phyloP scores from a whole-genome alignment of 257 asterid genomes.

The Buddleja alternifolia region DNA sequence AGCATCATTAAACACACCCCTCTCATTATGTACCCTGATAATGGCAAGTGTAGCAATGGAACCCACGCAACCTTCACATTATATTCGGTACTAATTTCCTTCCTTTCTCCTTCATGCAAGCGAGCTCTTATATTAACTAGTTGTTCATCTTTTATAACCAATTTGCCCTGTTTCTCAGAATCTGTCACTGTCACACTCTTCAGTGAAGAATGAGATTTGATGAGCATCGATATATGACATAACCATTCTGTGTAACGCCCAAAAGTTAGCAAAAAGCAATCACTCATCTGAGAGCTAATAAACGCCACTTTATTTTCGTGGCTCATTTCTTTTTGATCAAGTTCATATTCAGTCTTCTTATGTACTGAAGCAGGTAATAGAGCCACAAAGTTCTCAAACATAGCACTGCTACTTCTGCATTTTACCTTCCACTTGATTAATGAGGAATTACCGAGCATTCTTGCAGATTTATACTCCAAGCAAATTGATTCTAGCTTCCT shows the following conservation, averaged over 20 bases:
- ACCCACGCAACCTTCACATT: background rate
- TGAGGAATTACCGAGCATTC: background rate
- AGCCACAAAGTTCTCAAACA: slow-evolving; percentile 18
- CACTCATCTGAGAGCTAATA: background rate
- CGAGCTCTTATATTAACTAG: slow-evolving; percentile 27
- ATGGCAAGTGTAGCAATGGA: slow-evolving; percentile 18
- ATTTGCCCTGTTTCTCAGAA: slow-evolving; percentile 4
- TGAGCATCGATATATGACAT: slow-evolving; percentile 17
- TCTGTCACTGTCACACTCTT: slow-evolving; percentile 22
- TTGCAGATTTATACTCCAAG: slow-evolving; percentile 27
- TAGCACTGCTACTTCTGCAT: background rate
- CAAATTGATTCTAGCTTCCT: slow-evolving; percentile 28
- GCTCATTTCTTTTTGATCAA: background rate
- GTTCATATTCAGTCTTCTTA: background rate
- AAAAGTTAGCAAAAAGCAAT: background rate
- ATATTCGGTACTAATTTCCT: background rate
- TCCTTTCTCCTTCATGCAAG: background rate
- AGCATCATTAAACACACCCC: slow-evolving; percentile 13
- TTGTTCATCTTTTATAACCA: slow-evolving; percentile 19
- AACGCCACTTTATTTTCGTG: background rate
- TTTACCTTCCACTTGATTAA: slow-evolving; percentile 21
- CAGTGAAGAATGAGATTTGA: slow-evolving; percentile 24
- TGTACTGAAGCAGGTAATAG: background rate
- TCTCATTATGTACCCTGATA: slow-evolving; percentile 22
- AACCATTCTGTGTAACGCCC: slow-evolving; percentile 20